Conservation (phyloP, 2,329 filamentous ascomycete genomes). For the Septoria petroselini region DNA sequence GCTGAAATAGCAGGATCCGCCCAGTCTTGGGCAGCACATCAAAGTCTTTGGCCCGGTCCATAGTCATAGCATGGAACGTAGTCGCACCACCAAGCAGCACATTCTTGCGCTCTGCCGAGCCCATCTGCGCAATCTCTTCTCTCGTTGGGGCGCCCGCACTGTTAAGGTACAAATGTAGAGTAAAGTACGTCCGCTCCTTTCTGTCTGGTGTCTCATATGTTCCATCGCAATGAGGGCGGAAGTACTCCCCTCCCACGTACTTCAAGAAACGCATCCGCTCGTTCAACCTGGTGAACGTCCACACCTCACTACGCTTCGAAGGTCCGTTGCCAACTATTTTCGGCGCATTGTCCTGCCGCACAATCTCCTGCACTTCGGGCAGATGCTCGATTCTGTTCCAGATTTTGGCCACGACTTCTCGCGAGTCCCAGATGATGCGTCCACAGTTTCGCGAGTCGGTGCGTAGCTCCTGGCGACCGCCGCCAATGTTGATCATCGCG, state of each 20-base stretch:
- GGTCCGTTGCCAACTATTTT: slow-evolving; percentile 48
- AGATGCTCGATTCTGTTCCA: slow-evolving; percentile 56
- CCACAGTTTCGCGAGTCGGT: slow-evolving; percentile 65
- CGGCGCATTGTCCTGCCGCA: slow-evolving; percentile 38
- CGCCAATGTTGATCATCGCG: slow-evolving; percentile 66
- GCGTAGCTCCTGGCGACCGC: slow-evolving; percentile 57
- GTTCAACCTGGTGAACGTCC: slow-evolving; percentile 56
- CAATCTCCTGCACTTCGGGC: slow-evolving; percentile 48
- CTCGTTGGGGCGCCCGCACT: slow-evolving; percentile 15
- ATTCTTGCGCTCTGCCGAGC: slow-evolving; percentile 31
- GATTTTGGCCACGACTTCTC: slow-evolving; percentile 59
- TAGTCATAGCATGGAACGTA: slow-evolving; percentile 44
- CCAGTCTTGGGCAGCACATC: slow-evolving; percentile 52
- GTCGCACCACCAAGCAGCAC: slow-evolving; percentile 54
- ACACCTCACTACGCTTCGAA: slow-evolving; percentile 44
- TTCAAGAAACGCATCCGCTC: slow-evolving; percentile 72
- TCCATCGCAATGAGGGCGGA: slow-evolving; percentile 69
- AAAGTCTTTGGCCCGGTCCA: slow-evolving; percentile 35
- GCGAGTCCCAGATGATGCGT: slow-evolving; percentile 72
- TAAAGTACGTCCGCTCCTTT: slow-evolving; percentile 52
- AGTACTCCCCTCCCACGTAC: slow-evolving; percentile 70
- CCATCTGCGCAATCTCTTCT: slow-evolving; percentile 23
- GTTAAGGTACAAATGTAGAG: slow-evolving; percentile 53
- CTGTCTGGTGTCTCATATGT: slow-evolving; percentile 57
- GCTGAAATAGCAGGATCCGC: slow-evolving; percentile 56